Evolutionary conservation across 768 basidiomycete genomes (phyloP), one percentile per base, ranked within the genome.

Genomic region (Termitomyces sp.): DNA sequence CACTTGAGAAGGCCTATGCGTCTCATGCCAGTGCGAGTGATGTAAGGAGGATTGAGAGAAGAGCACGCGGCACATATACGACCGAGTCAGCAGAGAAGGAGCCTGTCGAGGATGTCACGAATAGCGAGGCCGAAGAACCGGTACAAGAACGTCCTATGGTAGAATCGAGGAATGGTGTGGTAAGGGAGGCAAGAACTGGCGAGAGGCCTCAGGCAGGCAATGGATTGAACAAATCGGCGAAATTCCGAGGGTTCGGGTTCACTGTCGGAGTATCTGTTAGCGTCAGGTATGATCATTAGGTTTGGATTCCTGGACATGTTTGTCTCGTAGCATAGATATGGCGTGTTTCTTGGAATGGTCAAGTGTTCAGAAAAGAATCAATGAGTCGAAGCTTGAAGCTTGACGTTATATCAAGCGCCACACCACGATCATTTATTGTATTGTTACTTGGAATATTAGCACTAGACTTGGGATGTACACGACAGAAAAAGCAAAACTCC

Each of bases 281-380:
- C 11, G 33, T 50, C 49, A 50, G 24, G 11, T 50, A 50, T 11
- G 49, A 50, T n/a, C 16, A 12, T 16, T 0, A 18, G 32, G 28
- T 8, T 49, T 32, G 0, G 8, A 22, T 32, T 8, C 28, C 36
- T 18, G 20, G 12, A 33, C 35, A 7, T 50, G 3, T 33, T 16
- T 13, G 5, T 24, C 48, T 28, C 11, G 18, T 33, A 9, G 28
- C 28, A 56, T 56, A 28, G 15, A 20, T 46, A 61, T 32, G 18
- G 66, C 58, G 20, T 48, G 45, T 12, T 42, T 28, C 15, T 65
- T 67, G 22, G n/a, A 58, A 62, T 57, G 3, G 67, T 66, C 51
- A 65, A 67, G 45, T 46, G 20, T 7, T n/a, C n/a, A n/a, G n/a
- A n/a, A n/a, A n/a, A n/a, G n/a, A n/a, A n/a, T n/a, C n/a, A n/a